phyloP scores from a whole-genome alignment of 116 monocot species.

The Zostera marina region DNA sequence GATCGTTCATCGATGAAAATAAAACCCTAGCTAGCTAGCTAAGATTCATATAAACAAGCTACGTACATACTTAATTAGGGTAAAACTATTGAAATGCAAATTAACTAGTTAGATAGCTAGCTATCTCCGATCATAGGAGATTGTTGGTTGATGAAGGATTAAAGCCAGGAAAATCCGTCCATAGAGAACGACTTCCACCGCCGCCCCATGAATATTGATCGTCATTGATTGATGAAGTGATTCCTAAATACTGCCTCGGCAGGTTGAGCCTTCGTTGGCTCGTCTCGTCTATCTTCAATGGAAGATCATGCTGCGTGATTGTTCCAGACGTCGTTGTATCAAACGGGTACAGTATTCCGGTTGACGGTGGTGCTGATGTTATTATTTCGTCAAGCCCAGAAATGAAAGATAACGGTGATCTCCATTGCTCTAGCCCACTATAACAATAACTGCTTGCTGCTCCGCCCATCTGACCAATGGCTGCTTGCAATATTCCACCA shows the following conservation, averaged over 20 bases:
- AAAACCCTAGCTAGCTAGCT: too few species aligned
- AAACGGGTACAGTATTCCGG: conserved; percentile 35
- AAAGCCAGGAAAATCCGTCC: conserved; percentile 18
- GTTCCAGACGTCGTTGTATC: conserved; percentile 14
- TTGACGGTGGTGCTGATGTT: conserved; percentile 1
- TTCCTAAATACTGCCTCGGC: conserved; percentile 14
- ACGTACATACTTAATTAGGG: too few species aligned
- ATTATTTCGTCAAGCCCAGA: conserved; percentile 19
- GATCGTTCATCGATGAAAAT: too few species aligned
- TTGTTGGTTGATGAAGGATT: conserved; percentile 10
- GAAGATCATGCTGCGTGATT: conserved; percentile 25
- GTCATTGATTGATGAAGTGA: conserved; percentile 5
- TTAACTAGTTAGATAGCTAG: too few species aligned
- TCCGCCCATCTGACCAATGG: conserved; percentile 13
- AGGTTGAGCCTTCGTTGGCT: conserved; percentile 8
- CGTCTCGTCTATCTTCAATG: conserved; percentile 41
- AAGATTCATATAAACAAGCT: too few species aligned
- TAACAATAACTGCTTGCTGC: conserved; percentile 7
- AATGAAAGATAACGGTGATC: conserved; percentile 49
- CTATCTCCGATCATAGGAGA: conserved; percentile 10
- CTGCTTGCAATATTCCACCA: conserved; percentile 17
- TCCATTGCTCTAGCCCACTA: conserved; percentile 35
- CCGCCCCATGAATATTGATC: conserved; percentile 13
- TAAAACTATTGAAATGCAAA: too few species aligned
- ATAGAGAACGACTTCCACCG: conserved; percentile 5